Base-by-base conservation (phyloP, 169 alveolate genomes). In the Plasmodium sp. region DNA sequence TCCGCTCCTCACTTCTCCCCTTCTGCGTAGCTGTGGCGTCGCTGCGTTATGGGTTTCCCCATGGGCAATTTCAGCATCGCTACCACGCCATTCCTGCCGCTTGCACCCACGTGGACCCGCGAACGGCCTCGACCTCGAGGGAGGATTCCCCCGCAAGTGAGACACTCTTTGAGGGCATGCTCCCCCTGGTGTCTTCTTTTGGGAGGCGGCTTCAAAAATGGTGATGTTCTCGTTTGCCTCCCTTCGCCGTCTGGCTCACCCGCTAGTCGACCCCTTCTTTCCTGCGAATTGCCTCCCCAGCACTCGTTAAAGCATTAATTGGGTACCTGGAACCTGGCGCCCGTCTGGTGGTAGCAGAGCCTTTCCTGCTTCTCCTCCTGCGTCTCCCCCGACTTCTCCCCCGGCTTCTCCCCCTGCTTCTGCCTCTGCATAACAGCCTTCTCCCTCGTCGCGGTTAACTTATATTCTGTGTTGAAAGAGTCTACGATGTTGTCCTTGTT, bases 381-480 rank as follows among this genome's bases (percentile, higher is more conserved):
- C 27, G 0, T 22, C 27, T 22, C 27, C 27, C 27, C 27, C 27
- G 27, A 0, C 27, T 22, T 22, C 27, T 22, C 27, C 27, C 27
- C 27, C 27, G 27, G 27, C 27, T 22, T 22, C 33, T 81, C 86
- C 58, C 62, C 82, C 41, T 62, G 58, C 71, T 58, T 27, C 33
- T 58, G 51, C 36, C n/a, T 83, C 43, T 83, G 82, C 27, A 31
- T 58, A 18, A 36, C 33, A 34, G 10, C 22, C 39, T 27, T 83
- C 18, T 84, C 93, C 33, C 84, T 33, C 0, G 84, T 14, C 14
- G 33, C 16, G 33, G 84, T 33, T 45, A 72, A 73, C 39, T 45
- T 84, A 84, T 84, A 84, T 43, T 84, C 93, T 1, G 93, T 73
- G 73, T 84, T 84, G 79, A 72, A 84, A 1, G 93, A 84, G 9